phyloP scores from a whole-genome alignment of 2,329 filamentous ascomycete genomes.

The Trichoderma oligosporum region DNA sequence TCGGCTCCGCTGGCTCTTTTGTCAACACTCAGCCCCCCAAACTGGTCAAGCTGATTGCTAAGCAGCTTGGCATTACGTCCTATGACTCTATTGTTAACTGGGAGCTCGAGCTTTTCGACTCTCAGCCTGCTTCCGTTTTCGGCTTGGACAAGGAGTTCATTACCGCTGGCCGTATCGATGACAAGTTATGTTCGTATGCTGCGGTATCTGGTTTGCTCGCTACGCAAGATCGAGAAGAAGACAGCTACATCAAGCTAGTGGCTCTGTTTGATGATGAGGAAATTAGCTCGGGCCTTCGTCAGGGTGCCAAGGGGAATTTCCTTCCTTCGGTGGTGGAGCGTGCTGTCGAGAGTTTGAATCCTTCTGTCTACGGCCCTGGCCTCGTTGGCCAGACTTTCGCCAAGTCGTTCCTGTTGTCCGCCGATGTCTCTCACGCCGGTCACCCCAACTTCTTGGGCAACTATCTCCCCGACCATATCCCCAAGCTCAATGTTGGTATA shows the following conservation, averaged over 20 bases:
- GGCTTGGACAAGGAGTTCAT: constrained; percentile 92
- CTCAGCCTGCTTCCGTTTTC: constrained; percentile 76
- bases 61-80: constrained; percentile 67
- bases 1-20: constrained; percentile 70
- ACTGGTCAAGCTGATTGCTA: constrained; percentile 77
- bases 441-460: constrained; percentile 87
- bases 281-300: constrained; percentile 84
- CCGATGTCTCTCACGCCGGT: constrained; percentile 89
- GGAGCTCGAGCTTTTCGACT: constrained; percentile 94
- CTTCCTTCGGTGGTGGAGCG: constrained; percentile 77
- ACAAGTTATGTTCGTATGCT: constrained; percentile 95
- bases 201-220: constrained; percentile 80
- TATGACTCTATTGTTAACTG: constrained; percentile 81
- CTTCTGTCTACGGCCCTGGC: constrained; percentile 51
- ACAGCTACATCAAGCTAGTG: constrained; percentile 78
- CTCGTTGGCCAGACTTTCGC: constrained; percentile 79
- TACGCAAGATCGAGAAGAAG: constrained; percentile 49
- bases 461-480: constrained; percentile 83
- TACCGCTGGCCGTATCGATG: constrained; percentile 90
- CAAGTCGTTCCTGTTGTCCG: constrained; percentile 86
- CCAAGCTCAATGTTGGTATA: constrained; percentile 83
- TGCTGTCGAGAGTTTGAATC: constrained; percentile 65
- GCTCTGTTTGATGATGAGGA: constrained; percentile 98
- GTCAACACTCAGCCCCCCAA: constrained; percentile 77
- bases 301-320: constrained; percentile 88